A percentile compares a stretch with the other conserved stretches of the same genome.
Evolutionary conservation across 257 asterid species (phyloP).

Genomic region (Solanum boliviense): DNA sequence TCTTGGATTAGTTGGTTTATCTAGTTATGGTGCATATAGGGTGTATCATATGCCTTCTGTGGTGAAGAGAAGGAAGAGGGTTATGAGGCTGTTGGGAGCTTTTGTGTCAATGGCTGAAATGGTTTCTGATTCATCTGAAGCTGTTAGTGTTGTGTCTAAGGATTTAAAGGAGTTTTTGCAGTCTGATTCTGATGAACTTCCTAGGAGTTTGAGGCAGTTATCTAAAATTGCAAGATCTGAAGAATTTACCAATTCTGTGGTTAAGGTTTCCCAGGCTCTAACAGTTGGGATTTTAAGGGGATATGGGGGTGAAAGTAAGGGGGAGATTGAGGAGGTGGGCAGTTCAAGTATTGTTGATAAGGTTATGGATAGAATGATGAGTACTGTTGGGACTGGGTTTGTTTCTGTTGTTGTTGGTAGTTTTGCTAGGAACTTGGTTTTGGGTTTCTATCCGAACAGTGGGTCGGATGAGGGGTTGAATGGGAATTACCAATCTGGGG

Average conservation of each 20-base stretch:
- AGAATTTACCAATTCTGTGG: slow-evolving; percentile 44
- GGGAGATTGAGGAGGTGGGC: slow-evolving; percentile 31
- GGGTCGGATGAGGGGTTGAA: slow-evolving; percentile 19
- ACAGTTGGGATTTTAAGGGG: slow-evolving; percentile 69
- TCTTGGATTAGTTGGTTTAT: slow-evolving; percentile 60
- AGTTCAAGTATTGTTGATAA: slow-evolving; percentile 32
- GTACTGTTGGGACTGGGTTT: slow-evolving; percentile 76
- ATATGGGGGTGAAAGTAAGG: slow-evolving; percentile 20
- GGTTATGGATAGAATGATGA: slow-evolving; percentile 68
- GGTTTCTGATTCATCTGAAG: slow-evolving; percentile 71
- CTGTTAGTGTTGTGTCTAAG: slow-evolving; percentile 48
- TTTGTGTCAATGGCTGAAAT: slow-evolving; percentile 61
- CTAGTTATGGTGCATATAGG: slow-evolving; percentile 69
- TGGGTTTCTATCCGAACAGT: slow-evolving; percentile 44
- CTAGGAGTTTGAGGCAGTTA: slow-evolving; percentile 75
- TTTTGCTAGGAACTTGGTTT: slow-evolving; percentile 76
- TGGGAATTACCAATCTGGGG: slow-evolving; percentile 15
- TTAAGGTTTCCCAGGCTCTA: slow-evolving; percentile 46
- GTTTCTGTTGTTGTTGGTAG: slow-evolving; percentile 75
- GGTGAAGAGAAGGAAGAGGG: slow-evolving; percentile 45
- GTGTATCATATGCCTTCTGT: slow-evolving; percentile 64
- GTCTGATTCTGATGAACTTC: slow-evolving; percentile 80
- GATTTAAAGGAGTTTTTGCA: slow-evolving; percentile 79
- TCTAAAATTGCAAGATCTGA: slow-evolving; percentile 64
- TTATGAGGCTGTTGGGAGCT: slow-evolving; percentile 45